Conservation (phyloP, 2,329 filamentous ascomycete species). For the Chrysoporthe cubensis region DNA sequence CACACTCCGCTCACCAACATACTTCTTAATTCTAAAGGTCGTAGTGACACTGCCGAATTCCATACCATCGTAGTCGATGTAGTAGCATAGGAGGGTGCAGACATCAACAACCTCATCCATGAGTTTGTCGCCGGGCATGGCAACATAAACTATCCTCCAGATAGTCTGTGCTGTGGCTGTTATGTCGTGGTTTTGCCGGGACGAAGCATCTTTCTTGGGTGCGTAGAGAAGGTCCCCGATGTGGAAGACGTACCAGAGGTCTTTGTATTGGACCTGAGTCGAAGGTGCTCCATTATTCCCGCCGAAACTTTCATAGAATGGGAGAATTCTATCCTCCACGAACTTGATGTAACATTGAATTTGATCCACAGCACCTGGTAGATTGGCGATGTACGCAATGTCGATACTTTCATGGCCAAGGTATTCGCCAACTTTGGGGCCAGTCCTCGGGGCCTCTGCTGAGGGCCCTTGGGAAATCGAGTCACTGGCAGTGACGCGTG, state of each 20-base stretch:
- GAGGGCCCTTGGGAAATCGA: neutral
- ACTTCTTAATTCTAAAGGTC: neutral
- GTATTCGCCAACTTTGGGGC: neutral
- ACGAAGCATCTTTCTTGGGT: neutral
- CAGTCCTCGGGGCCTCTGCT: neutral
- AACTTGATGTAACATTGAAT: conserved; percentile 12
- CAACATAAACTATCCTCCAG: neutral
- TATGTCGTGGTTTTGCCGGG: neutral
- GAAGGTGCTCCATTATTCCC: neutral
- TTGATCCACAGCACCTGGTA: conserved; percentile 8
- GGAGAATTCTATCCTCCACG: neutral
- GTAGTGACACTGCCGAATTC: neutral
- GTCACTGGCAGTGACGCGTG: neutral
- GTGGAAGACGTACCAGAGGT: conserved; percentile 15
- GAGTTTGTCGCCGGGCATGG: neutral
- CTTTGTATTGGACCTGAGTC: conserved; percentile 3
- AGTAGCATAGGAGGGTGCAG: neutral
- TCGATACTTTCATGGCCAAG: neutral
- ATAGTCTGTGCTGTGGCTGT: neutral
- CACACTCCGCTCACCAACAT: neutral
- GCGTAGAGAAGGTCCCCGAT: conserved; percentile 10
- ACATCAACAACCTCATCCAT: neutral
- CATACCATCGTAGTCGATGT: neutral
- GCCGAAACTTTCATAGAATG: neutral
- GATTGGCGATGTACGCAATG: neutral